A percentile compares a stretch with the other conserved stretches of the same genome.
These are phyloP conservation scores for Crocinoboletus sp. DNA, from an alignment of 1,284 basidiomycete species.

Conservation along the genomic window DNA sequence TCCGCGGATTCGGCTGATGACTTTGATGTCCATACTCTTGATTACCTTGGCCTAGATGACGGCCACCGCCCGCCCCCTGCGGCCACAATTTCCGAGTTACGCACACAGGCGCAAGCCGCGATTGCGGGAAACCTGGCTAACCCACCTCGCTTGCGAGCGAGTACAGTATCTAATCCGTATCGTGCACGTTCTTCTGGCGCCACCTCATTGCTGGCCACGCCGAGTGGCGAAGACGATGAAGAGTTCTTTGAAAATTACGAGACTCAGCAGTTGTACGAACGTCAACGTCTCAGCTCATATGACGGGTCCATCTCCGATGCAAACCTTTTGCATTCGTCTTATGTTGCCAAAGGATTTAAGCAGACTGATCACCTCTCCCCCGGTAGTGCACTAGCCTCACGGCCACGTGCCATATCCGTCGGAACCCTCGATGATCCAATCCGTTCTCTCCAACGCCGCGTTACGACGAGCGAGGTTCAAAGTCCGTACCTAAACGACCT, in stretches of 20 bases:
- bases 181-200: slow-evolving; percentile 55
- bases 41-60: slow-evolving; percentile 92
- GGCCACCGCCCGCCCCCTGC: slow-evolving; percentile 60
- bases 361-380: slow-evolving; percentile 60
- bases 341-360: slow-evolving; percentile 71
- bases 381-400: slow-evolving; percentile 39
- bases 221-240: slow-evolving; percentile 65
- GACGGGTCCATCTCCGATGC: slow-evolving; percentile 49
- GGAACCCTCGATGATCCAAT: slow-evolving; percentile 82
- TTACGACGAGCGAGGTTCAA: slow-evolving; percentile 52
- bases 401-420: slow-evolving; percentile 89
- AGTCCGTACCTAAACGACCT: slow-evolving; percentile 56
- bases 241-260: slow-evolving; percentile 65
- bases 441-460: slow-evolving; percentile 59
- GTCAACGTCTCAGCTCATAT: slow-evolving; percentile 55
- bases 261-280: slow-evolving; percentile 42
- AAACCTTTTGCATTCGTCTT: slow-evolving; percentile 48
- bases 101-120: slow-evolving; percentile 82
- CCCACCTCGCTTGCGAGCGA: slow-evolving; percentile 79
- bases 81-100: slow-evolving; percentile 80
- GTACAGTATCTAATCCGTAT: slow-evolving; percentile 84
- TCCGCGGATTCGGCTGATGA: slow-evolving; percentile 82
- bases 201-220: slow-evolving; percentile 54
- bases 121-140: slow-evolving; percentile 78
- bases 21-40: slow-evolving; percentile 89